Base-by-base conservation (phyloP, 1,284 basidiomycete species). In the Ganoderma resinaceum region DNA sequence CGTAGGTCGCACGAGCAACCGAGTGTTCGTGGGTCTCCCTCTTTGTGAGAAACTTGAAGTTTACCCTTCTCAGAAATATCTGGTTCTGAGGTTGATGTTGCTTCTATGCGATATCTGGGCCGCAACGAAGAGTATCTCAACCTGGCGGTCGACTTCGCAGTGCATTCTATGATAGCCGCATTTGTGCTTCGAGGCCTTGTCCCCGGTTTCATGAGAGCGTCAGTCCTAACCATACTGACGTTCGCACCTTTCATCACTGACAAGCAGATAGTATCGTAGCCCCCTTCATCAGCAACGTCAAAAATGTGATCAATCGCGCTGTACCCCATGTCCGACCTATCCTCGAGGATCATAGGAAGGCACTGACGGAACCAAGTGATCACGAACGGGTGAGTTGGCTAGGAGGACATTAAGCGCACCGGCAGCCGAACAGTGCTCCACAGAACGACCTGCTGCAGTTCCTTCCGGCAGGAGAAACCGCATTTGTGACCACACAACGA, bases 401-500 rank as follows among this genome's bases (percentile, higher is more conserved):
- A 3, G 26, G 9, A n/a, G 18, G 4, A 40, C 31, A 20, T 29
- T 3, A 31, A n/a, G 16, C 20, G 9, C 12, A 29, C 5, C 49
- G 2, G 29, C 31, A 3, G 26, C 38, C 5, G 12, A 29, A 16
- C 29, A 31, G 16, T 7, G 3, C 18, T 29, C 26, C 11, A 5
- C 62, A 85, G 82, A 80, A 80, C 59, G 83, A 85, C 71, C 71
- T 84, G 76, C 74, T 86, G 12, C 78, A 79, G 33, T 84, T 83
- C 83, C 70, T 68, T 59, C 78, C 72, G 40, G 76, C 16, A 16
- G 74, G 60, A 77, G 79, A 42, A 76, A 72, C 69, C 80, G 74
- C 57, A 72, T 78, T 60, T 78, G 68, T 75, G 62, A 76, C 78
- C 60, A 81, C 74, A 63, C 76, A 81, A 55, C 79, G 83, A 46